Evolutionary conservation across 768 basidiomycete species (phyloP), one percentile per base, ranked within the genome.

Genomic region (Boletus sensibilis): DNA sequence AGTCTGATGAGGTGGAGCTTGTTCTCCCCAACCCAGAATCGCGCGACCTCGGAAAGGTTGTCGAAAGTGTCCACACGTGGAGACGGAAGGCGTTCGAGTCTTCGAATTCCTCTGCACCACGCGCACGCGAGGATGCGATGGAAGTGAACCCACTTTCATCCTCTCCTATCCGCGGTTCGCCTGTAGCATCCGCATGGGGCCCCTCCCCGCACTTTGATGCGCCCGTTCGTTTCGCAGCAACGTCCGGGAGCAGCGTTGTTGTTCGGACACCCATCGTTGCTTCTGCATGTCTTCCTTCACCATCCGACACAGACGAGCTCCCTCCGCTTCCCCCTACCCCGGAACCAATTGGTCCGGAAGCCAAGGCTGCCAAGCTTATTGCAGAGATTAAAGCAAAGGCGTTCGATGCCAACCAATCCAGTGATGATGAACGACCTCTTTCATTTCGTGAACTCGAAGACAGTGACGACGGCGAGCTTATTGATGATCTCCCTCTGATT

Each of bases 361-460:
- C 66, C 37, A 88, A 84, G 67, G 76, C 87, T 3, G 79, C 79
- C 16, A 74, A 77, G 62, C 75, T 88, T 31, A 83, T 90, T 44
- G 84, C 80, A 8, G 75, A 82, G 35, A 87, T 90, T 58, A 87
- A 80, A 71, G 83, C 81, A n/a, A 78, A 75, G 58, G 86, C 83
- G 6, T 78, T 74, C 46, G 82, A 81, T 43, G 75, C 72, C 21
- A 75, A 59, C 8, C 62, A 70, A 25, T 76, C 74, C n/a, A 82
- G 78, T 62, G 77, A 79, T 3, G 80, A 84, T 11, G 67, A 65
- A 35, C 65, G 57, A 5, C 68, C 65, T 6, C 68, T 72, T 14
- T 68, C 73, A 34, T 72, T 63, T 51, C 77, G 82, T 52, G 74
- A 77, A 13, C 68, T 82, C n/a, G 78, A 78, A 34, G 81, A 78